A percentile compares a stretch with the other conserved stretches of the same genome.
phyloP scores from a whole-genome alignment of 371 early-diverging fungal species.

The Amoeboaphelidium protococcarum region DNA sequence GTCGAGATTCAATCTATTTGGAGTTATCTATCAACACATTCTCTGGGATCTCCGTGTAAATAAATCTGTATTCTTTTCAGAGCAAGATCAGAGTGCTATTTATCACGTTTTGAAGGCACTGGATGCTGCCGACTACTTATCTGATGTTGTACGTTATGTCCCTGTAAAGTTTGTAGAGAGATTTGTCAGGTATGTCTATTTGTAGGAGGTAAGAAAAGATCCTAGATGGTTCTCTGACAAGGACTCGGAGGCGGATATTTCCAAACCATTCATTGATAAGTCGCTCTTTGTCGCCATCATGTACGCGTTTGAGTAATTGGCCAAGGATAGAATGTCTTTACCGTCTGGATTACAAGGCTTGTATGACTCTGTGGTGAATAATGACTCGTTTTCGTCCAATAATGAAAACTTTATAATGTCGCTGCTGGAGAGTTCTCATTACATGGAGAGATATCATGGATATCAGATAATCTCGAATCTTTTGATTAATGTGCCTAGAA shows the following conservation, averaged over 20 bases:
- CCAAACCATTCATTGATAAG: background rate
- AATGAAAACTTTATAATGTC: no score
- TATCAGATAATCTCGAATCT: no score
- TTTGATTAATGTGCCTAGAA: no score
- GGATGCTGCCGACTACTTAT: background rate
- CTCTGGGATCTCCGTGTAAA: background rate
- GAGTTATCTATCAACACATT: background rate
- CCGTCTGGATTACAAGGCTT: no score
- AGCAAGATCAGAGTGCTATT: background rate
- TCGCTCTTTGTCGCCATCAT: background rate
- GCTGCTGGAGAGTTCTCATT: no score
- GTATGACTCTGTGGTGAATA: no score
- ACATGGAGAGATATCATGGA: no score
- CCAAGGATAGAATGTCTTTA: no score
- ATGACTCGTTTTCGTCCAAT: no score
- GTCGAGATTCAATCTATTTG: background rate
- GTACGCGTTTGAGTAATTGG: background rate
- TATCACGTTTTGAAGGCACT: background rate
- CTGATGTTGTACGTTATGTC: background rate
- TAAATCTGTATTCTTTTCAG: background rate
- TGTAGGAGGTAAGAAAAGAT: background rate
- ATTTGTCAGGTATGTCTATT: background rate
- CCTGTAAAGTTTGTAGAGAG: background rate
- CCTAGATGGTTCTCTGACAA: background rate
- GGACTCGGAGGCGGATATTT: no score